These are phyloP conservation scores for Cyathus striatus DNA, from an alignment of 768 basidiomycete species.

Conservation along the genomic window DNA sequence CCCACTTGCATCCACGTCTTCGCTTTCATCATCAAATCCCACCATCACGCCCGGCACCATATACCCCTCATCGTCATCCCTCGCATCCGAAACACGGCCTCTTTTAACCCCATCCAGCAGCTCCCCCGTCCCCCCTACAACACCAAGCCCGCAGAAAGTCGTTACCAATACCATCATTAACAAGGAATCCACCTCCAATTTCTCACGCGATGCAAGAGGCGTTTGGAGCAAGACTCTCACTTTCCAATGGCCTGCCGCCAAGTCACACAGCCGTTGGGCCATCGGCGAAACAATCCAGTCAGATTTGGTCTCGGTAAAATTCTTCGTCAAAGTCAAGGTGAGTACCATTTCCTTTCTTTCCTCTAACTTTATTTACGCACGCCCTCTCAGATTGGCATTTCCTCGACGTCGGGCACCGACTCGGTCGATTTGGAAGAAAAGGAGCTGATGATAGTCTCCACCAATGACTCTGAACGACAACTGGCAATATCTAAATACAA, in stretches of 20 bases:
- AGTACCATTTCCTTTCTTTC: slow-evolving; percentile 9
- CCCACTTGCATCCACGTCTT: slow-evolving; percentile 15
- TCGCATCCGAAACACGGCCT: slow-evolving; percentile 21
- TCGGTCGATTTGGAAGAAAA: slow-evolving; percentile 65
- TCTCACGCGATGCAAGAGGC: slow-evolving; percentile 50
- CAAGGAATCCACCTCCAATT: slow-evolving; percentile 54
- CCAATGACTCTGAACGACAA: slow-evolving; percentile 64
- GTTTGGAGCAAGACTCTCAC: slow-evolving; percentile 62
- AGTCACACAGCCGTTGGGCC: slow-evolving; percentile 70
- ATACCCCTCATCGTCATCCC: slow-evolving; percentile 23
- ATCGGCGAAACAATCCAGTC: slow-evolving; percentile 75
- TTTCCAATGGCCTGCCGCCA: slow-evolving; percentile 67
- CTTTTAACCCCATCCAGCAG: slow-evolving; percentile 15
- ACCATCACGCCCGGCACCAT: slow-evolving; percentile 35
- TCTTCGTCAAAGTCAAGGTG: slow-evolving; percentile 70
- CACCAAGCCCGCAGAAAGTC: slow-evolving; percentile 27
- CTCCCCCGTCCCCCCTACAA: slow-evolving; percentile 12
- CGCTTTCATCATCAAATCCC: slow-evolving; percentile 29
- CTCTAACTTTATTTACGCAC: slow-evolving; percentile 2
- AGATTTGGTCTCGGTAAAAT: slow-evolving; percentile 58
- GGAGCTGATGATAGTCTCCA: slow-evolving; percentile 63
- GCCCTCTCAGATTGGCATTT: slow-evolving; percentile 35
- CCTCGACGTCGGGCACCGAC: slow-evolving; percentile 58
- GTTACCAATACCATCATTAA: slow-evolving; percentile 50
- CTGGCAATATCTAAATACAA: slow-evolving; percentile 58